Evolutionary conservation across 352 stramenopile species (phyloP), one percentile per base, ranked within the genome.

Genomic region (Phytophthora pluvialis): DNA sequence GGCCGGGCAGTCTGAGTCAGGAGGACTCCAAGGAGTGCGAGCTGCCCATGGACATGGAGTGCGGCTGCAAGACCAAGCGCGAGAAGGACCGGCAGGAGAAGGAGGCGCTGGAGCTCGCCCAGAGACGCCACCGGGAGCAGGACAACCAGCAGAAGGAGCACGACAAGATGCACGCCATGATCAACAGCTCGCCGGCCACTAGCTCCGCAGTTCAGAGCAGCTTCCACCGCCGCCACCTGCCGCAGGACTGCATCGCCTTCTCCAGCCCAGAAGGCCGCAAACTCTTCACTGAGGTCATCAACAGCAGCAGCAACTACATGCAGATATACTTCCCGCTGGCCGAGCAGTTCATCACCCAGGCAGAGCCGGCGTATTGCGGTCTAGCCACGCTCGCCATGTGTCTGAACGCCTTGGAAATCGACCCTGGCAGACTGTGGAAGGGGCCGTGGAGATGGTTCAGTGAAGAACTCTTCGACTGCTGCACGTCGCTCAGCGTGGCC

Each of bases 291-390:
- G 78, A 98, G 35, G 83, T 91, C 48, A 70, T 91, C 40, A 83
- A 76, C 53, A 65, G 74, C 51, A 49, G n/a, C 26, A 53, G 18
- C 10, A 88, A 90, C 61, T 92, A 84, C 73, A 94, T 94, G 86
- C 80, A 91, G 47, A 93, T 90, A 44, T 99, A 98, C 82, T 98
- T 98, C 64, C 79, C 86, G 5, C 71, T 98, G 54, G 89, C 88
- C 0, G 89, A 97, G 63, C 83, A 96, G 69, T 98, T 96, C 61
- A 92, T 73, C 18, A 95, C 89, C 1, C 93, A 98, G 60, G 86
- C 93, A 16, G 96, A 98, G 71, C 94, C 97, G 45, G 89, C 89
- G 2, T 98, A 89, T 59, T 98, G 94, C 62, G 90, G 77, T 0
- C 74, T 98, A 10, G 88, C 91, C 2, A 92, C 90, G 12, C 70